Conservation (phyloP, 2,329 filamentous ascomycete species). For the Trichoderma sp. region DNA sequence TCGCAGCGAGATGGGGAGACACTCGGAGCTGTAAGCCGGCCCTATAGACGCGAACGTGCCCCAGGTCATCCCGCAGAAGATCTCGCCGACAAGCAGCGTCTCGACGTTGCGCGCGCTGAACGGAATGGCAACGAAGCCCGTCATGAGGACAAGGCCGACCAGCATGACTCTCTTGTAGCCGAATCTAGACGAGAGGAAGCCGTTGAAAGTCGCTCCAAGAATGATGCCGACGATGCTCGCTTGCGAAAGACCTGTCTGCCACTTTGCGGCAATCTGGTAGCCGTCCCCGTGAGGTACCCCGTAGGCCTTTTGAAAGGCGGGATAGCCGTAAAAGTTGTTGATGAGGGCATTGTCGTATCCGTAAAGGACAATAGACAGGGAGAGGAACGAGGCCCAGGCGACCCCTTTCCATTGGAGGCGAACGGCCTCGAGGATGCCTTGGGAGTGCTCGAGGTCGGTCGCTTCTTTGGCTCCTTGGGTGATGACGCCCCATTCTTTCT, state of each 20-base stretch:
- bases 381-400: slow-evolving; percentile 14
- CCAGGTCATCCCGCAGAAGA: slow-evolving; percentile 52
- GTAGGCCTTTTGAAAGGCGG: slow-evolving; percentile 27
- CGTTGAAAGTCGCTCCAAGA: slow-evolving; percentile 1
- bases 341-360: slow-evolving; percentile 46
- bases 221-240: slow-evolving; percentile 51
- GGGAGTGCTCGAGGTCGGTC: slow-evolving; percentile 14
- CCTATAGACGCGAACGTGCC: slow-evolving; percentile 49
- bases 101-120: slow-evolving; percentile 48
- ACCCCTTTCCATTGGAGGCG: slow-evolving; percentile 22
- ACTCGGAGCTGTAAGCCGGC: slow-evolving; percentile 52
- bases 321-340: slow-evolving; percentile 44
- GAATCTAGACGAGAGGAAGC: slow-evolving; percentile 40
- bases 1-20: slow-evolving; percentile 44
- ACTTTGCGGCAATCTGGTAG: slow-evolving; percentile 45
- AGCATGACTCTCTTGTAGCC: slow-evolving; percentile 51
- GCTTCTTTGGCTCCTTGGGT: slow-evolving; percentile 11
- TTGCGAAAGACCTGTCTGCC: slow-evolving; percentile 54
- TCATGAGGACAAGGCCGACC: slow-evolving; percentile 34
- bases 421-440: slow-evolving; percentile 19
- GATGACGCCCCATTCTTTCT: slow-evolving; percentile 19
- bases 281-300: slow-evolving; percentile 36
- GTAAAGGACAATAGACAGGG: slow-evolving; percentile 45
- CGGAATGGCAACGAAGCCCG: slow-evolving; percentile 49
- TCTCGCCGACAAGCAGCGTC: slow-evolving; percentile 47